A percentile compares a stretch with the other conserved stretches of the same genome.
Evolutionary conservation across 306 rosid genomes (phyloP).

Genomic region (Malus asiatica): DNA sequence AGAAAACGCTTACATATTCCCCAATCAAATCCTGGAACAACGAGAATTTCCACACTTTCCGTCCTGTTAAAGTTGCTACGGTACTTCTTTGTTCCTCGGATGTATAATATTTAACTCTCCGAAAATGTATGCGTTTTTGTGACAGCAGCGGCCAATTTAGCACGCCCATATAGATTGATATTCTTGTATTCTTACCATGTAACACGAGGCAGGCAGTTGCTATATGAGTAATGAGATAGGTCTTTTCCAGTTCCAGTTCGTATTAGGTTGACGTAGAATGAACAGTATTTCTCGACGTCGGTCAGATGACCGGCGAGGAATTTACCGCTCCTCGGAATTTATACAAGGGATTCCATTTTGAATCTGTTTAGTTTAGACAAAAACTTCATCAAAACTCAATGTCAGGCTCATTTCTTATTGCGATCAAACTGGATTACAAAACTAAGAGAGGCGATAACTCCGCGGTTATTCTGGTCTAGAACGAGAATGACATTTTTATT

Average conservation of each 20-base stretch:
- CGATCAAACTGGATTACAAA: neutral
- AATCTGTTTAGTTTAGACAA: neutral
- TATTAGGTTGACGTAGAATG: slow-evolving; percentile 12
- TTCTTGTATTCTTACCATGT: slow-evolving; percentile 37
- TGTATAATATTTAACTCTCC: slow-evolving; percentile 33
- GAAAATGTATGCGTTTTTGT: slow-evolving; percentile 21
- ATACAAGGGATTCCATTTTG: neutral
- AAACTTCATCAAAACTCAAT: neutral
- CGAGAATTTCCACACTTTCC: slow-evolving; percentile 19
- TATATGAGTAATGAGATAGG: neutral
- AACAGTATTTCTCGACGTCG: neutral
- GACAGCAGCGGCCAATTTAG: slow-evolving; percentile 18
- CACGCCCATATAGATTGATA: slow-evolving; percentile 25
- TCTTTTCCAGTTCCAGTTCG: neutral
- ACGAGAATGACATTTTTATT: neutral
- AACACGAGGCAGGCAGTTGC: slow-evolving; percentile 35
- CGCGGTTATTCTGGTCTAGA: neutral
- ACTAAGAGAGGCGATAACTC: neutral
- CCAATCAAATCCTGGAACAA: neutral
- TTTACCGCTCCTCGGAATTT: neutral
- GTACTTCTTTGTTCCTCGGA: slow-evolving; percentile 23
- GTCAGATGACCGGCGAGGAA: neutral
- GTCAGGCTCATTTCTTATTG: slow-evolving; percentile 4
- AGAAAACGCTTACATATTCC: neutral
- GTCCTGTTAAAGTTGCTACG: slow-evolving; percentile 19